Conservation (phyloP, 225 moss, liverwort and hornwort species). For the Thuidium tamariscinum region DNA sequence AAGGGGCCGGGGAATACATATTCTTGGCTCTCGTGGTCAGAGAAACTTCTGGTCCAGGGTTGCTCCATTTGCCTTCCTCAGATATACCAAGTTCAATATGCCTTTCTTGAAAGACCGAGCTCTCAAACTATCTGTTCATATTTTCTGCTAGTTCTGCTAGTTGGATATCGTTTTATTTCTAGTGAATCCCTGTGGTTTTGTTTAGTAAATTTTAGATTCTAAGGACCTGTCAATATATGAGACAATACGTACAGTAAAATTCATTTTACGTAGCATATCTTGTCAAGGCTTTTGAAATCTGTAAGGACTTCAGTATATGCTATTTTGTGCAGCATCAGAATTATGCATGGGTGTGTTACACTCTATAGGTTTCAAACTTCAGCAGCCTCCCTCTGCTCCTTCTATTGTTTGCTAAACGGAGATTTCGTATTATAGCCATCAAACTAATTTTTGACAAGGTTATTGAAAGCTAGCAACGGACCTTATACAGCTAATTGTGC, state of each 20-base stretch:
- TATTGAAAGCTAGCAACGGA: not conserved
- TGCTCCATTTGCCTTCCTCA: constrained; percentile 38
- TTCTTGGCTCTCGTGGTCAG: constrained; percentile 21
- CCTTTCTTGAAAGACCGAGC: not conserved
- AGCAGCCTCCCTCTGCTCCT: not conserved
- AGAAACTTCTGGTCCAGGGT: constrained; percentile 88
- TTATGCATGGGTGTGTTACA: not conserved
- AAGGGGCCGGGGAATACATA: constrained; percentile 56
- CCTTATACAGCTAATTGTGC: not conserved
- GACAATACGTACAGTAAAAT: not conserved
- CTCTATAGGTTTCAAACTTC: not conserved
- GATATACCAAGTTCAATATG: not conserved
- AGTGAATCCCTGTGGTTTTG: not conserved
- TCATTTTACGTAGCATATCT: not conserved
- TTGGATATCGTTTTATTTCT: not conserved
- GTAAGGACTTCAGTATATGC: not conserved
- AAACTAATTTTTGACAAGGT: not conserved
- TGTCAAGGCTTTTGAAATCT: not conserved
- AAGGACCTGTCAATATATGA: not conserved
- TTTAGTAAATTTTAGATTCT: not conserved
- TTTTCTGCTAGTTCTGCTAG: not conserved
- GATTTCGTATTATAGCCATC: not conserved
- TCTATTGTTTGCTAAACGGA: not conserved
- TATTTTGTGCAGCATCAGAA: not conserved
- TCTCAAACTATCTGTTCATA: not conserved